Base-by-base conservation (phyloP, 2,329 filamentous ascomycete genomes). In the Trichoderma simmonsii region DNA sequence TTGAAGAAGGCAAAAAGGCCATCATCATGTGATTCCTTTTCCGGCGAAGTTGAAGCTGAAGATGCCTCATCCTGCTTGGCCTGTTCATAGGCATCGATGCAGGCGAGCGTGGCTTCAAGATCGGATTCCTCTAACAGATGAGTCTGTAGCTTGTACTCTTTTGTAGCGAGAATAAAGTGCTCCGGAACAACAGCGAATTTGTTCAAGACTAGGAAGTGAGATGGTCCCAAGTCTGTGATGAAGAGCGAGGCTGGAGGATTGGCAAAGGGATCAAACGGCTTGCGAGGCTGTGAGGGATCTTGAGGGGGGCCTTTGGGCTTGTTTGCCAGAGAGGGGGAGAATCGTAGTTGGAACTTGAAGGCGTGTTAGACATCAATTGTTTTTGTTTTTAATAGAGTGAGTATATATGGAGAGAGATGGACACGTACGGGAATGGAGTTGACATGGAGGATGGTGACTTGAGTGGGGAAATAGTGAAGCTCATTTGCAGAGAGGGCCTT, bases 161-260 rank as follows among this genome's bases (percentile, higher is more conserved):
- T 87, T 0, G 92, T 94, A 0, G 89, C 87, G 62, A 94, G 85
- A 75, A 94, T 92, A 78, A 92, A 92, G 81, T 94, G 92, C 76
- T 90, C 86, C 0, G 88, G 86, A 39, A 92, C 90, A 63, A 94
- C 82, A 63, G 92, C 91, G 76, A 92, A 94, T 80, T 93, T 94
- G 84, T 94, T 94, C 54, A 94, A 83, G 1, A 94, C 88, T 56
- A 93, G 84, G 72, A 86, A 85, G 79, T 94, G 91, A 9, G 82
- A 79, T 0, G 88, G 82, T 1, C 83, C 83, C 8, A 92, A 77
- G 30, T 80, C 79, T 18, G 86, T 79, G 57, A 90, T 80, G 48
- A 91, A 82, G 71, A 91, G 85, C 6, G 85, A 82, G 3, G 83
- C 76, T 0, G 85, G 80, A 0, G 91, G 91, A 72, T 88, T 84